Percentiles rank a stretch among this genome's conserved stretches.
Evolutionary conservation across 2,329 filamentous ascomycete species (phyloP).

Genomic region (Alternaria panax): DNA sequence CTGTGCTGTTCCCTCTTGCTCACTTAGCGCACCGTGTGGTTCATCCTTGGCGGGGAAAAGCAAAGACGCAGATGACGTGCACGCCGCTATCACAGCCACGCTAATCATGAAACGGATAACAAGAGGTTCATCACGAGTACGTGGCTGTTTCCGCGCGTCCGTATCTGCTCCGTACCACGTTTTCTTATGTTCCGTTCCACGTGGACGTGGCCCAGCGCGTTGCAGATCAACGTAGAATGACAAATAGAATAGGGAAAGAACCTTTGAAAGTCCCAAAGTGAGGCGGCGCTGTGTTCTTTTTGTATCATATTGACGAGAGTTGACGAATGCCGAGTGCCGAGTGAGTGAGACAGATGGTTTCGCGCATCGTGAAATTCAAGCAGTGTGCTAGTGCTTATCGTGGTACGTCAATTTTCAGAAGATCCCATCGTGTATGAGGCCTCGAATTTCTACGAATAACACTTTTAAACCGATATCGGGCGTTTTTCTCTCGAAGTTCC

Average conservation of each 20-base stretch:
- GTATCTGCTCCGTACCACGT: neutral
- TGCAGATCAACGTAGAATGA: constrained; percentile 5
- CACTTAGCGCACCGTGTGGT: neutral
- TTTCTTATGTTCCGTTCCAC: constrained; percentile 6
- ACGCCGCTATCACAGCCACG: neutral
- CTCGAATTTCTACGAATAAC: neutral
- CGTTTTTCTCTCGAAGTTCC: neutral
- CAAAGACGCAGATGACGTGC: neutral
- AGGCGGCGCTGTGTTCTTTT: neutral
- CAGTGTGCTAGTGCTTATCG: too few species aligned
- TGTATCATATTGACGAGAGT: neutral
- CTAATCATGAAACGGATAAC: neutral
- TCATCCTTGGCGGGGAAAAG: neutral
- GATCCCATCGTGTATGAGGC: neutral
- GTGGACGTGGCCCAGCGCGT: neutral
- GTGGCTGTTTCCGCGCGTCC: neutral
- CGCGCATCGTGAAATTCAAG: neutral
- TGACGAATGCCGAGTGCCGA: neutral
- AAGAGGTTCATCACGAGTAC: neutral
- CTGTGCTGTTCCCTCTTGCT: neutral
- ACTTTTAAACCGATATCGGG: too few species aligned
- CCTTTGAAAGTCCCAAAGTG: neutral
- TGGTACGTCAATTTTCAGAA: neutral
- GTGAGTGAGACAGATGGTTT: neutral
- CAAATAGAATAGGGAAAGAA: neutral